A percentile compares a stretch with the other conserved stretches of the same genome.
These are phyloP conservation scores for Fabrea salina DNA, from an alignment of 169 alveolate species.

Conservation along the genomic window DNA sequence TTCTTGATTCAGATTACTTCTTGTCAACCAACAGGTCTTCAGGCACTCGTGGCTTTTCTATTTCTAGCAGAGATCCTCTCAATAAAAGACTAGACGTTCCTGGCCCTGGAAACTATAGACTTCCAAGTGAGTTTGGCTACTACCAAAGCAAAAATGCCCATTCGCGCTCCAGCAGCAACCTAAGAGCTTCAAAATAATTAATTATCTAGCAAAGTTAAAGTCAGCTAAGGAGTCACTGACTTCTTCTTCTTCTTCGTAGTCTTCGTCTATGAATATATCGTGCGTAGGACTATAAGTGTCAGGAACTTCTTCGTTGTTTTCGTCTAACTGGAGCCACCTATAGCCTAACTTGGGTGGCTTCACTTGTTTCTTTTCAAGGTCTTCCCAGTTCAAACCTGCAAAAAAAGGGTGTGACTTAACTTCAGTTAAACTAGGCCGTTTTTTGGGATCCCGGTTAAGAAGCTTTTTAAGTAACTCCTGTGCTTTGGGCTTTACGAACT, in stretches of 20 bases:
- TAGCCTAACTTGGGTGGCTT: conserved; percentile 53
- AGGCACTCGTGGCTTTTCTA: not conserved
- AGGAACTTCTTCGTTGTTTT: not conserved
- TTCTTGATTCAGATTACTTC: not conserved
- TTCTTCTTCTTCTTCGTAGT: conserved; percentile 5
- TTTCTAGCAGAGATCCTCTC: not conserved
- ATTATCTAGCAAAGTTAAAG: conserved; percentile 27
- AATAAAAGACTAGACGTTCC: conserved; percentile 39
- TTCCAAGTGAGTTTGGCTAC: conserved; percentile 75
- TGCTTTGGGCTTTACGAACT: conserved; percentile 47
- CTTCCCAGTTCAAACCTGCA: conserved; percentile 71
- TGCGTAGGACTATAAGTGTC: not conserved
- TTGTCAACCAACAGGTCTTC: not conserved
- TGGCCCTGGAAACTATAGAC: conserved; percentile 75
- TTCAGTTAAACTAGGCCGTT: conserved; percentile 68
- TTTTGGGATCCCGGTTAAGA: conserved; percentile 46
- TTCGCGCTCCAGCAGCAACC: not conserved
- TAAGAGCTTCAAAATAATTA: too few relatives aligned
- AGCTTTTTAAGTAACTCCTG: conserved; percentile 39
- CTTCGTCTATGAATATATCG: not conserved
- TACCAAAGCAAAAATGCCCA: conserved; percentile 48
- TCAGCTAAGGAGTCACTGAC: conserved; percentile 4
- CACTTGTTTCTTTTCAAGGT: conserved; percentile 54
- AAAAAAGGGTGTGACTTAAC: conserved; percentile 77
- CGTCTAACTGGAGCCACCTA: conserved; percentile 12